These are phyloP conservation scores for Fusarium sp. DNA, from an alignment of 2,329 filamentous ascomycete species.

Conservation along the genomic window DNA sequence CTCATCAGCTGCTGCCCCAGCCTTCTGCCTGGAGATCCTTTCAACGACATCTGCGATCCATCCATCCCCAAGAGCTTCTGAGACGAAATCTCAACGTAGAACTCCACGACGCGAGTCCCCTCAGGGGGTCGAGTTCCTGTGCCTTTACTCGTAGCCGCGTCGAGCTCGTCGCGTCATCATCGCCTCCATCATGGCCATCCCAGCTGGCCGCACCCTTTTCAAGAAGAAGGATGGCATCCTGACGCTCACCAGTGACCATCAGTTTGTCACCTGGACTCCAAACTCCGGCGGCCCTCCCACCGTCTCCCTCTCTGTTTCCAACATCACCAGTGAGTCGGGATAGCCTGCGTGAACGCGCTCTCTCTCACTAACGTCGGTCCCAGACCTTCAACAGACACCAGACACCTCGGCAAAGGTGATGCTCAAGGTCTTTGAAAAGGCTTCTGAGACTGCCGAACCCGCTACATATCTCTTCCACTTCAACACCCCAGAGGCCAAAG, in stretches of 20 bases:
- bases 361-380: slow-evolving; percentile 3
- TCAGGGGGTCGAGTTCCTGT: not conserved
- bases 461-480: slow-evolving; percentile 89
- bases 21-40: not conserved
- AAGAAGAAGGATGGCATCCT: slow-evolving; percentile 96
- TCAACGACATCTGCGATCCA: slow-evolving; percentile 6
- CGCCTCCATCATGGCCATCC: slow-evolving; percentile 62
- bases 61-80: slow-evolving; percentile 5
- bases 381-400: slow-evolving; percentile 96
- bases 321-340: slow-evolving; percentile 79
- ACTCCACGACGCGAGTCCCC: not conserved
- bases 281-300: slow-evolving; percentile 71
- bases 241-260: slow-evolving; percentile 78
- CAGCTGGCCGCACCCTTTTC: slow-evolving; percentile 78
- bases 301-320: slow-evolving; percentile 77
- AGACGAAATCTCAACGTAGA: not conserved
- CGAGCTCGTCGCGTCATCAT: not conserved
- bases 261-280: slow-evolving; percentile 85
- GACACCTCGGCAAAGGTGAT: slow-evolving; percentile 90
- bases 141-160: not conserved
- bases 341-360: not conserved
- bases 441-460: slow-evolving; percentile 67
- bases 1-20: not conserved
- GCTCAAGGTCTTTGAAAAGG: slow-evolving; percentile 88
- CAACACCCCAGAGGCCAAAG: slow-evolving; percentile 81